phyloP scores from a whole-genome alignment of 441 rosid genomes.

The Erysimum cheiri region DNA sequence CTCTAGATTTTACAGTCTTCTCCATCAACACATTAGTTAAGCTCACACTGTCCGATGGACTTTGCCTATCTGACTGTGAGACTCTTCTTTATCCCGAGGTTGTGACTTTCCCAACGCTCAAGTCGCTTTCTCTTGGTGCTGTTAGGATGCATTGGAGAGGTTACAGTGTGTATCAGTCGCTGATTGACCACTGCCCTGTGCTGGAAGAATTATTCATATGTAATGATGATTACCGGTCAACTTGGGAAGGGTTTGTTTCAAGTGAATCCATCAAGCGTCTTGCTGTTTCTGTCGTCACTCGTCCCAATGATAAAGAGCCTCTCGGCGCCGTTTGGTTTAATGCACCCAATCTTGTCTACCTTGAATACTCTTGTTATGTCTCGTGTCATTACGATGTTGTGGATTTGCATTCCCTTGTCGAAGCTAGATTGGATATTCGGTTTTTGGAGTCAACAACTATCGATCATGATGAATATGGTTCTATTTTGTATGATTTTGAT shows the following conservation, averaged over 20 bases:
- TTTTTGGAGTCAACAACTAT: no score
- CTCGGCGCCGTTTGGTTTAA: no score
- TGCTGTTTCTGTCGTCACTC: no score
- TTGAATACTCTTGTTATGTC: background rate
- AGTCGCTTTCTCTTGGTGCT: background rate
- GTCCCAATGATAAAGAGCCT: no score
- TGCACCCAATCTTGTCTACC: slow-evolving; percentile 1
- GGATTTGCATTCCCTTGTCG: background rate
- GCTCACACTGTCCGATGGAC: background rate
- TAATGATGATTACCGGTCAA: no score
- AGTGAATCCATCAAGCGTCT: no score
- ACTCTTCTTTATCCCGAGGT: no score
- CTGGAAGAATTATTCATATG: no score
- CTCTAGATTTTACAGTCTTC: background rate
- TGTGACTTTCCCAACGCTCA: background rate
- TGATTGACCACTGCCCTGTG: no score
- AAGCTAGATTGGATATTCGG: slow-evolving; percentile 9
- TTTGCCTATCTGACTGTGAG: no score
- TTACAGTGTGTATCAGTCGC: background rate
- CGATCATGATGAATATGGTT: background rate
- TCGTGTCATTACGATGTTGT: background rate
- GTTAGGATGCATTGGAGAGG: background rate
- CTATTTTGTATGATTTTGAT: no score
- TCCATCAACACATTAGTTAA: background rate
- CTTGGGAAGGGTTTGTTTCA: no score